Evolutionary conservation across 2,329 filamentous ascomycete species (phyloP).

Genomic region (Microdochium paspali): DNA sequence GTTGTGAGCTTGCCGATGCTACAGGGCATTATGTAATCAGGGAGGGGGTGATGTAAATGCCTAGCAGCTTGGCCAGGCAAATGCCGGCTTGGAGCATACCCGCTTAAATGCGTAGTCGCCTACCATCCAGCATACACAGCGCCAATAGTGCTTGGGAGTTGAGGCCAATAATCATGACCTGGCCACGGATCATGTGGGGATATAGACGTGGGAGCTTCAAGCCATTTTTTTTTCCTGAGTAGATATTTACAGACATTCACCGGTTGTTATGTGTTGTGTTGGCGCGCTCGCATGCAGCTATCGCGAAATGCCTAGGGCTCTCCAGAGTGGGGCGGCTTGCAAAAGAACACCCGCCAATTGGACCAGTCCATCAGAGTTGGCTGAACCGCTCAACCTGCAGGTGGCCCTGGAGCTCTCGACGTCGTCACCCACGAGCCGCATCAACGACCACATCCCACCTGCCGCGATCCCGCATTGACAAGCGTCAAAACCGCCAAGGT

Average conservation of each 20-base stretch:
- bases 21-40: neutral
- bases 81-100: no score
- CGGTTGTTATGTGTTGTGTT: no score
- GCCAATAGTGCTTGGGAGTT: no score
- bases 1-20: neutral
- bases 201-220: no score
- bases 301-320: neutral
- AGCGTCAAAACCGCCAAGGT: slow-evolving; percentile 24
- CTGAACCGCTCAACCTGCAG: neutral
- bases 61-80: no score
- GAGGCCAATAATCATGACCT: no score
- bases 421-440: neutral
- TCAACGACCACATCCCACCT: slow-evolving; percentile 11
- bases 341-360: neutral
- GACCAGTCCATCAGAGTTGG: slow-evolving; percentile 3
- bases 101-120: no score
- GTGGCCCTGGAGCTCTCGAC: neutral
- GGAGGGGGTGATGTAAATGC: no score
- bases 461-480: slow-evolving; percentile 19
- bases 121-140: no score
- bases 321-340: neutral
- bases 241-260: no score
- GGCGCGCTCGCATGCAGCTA: neutral
- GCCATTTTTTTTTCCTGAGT: no score
- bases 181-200: no score